Evolutionary conservation across 192 early-diverging fungal genomes (phyloP).

Genomic region (Gonapodya prolifera): DNA sequence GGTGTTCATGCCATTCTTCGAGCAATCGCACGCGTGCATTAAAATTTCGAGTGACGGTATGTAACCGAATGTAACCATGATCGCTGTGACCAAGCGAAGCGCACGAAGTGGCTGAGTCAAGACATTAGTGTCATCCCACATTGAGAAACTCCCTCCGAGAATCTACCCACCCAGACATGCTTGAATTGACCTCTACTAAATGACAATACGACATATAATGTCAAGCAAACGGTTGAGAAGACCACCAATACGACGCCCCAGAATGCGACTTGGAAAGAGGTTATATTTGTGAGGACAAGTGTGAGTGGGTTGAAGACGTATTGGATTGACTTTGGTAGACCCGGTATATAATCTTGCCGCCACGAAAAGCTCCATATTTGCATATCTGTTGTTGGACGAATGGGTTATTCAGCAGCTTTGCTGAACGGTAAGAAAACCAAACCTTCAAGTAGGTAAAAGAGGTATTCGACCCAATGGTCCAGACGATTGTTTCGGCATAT

Average conservation of each 20-base stretch:
- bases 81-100: not conserved
- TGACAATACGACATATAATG: not conserved
- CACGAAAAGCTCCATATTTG: not conserved
- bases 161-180: not conserved
- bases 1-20: not conserved
- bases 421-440: not conserved
- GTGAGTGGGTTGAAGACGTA: not conserved
- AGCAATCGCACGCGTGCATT: not conserved
- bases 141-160: no score
- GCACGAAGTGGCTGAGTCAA: not conserved
- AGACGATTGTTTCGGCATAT: not conserved
- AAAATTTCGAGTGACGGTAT: not conserved
- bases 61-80: not conserved
- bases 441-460: not conserved
- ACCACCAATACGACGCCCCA: not conserved
- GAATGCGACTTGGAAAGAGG: not conserved
- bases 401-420: not conserved
- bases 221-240: not conserved
- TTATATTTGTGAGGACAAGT: not conserved
- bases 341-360: not conserved
- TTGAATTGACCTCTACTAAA: not conserved
- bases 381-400: not conserved
- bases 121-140: no score
- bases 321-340: not conserved
- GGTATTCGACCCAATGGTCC: not conserved